Base-by-base conservation (phyloP, 139 green algal genomes). In the Desmodesmus armatus region DNA sequence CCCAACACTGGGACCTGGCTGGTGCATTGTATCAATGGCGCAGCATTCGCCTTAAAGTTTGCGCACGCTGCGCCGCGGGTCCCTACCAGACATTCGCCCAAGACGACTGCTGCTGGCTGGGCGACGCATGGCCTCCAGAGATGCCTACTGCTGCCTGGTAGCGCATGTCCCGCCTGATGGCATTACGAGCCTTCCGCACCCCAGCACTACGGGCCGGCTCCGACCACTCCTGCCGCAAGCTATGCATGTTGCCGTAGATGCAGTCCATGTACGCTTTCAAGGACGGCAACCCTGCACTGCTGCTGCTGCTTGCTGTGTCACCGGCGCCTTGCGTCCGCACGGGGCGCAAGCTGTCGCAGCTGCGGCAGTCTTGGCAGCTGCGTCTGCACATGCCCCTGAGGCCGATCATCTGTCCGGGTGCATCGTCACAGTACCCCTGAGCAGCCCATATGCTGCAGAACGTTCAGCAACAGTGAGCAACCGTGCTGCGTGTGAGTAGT, bases 241-340 rank as follows among this genome's bases (percentile, higher is more conserved):
- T 82, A 23, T 82, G 75, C 75, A 82, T 82, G 33, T 82, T 82
- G 31, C 29, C n/a, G 37, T 71, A 82, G 5, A 82, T 39, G 58
- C 75, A 82, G 1, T 72, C 75, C 27, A 71, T 21, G 35, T 82
- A 82, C 13, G 70, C 75, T 5, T 39, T 11, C 43, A 43, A 65
- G 37, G 29, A 74, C 39, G 9, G 37, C 37, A 43, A 5, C 70
- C 41, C 60, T 15, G 29, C 35, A 51, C 70, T 41, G 17, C 67
- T 63, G 73, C 73, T 23, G 73, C n/a, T 35, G 73, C 73, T 69
- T 47, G 47, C 19, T 27, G 29, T 27, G 43, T 13, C 21, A 31
- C 31, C 44, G 47, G 43, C 27, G 29, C 39, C n/a, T 53, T 71
- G 69, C 69, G 53, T 47, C 73, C 33, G 31, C 15, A 51, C 31